phyloP scores from a whole-genome alignment of 306 rosid genomes.

The Acacia confusa region DNA sequence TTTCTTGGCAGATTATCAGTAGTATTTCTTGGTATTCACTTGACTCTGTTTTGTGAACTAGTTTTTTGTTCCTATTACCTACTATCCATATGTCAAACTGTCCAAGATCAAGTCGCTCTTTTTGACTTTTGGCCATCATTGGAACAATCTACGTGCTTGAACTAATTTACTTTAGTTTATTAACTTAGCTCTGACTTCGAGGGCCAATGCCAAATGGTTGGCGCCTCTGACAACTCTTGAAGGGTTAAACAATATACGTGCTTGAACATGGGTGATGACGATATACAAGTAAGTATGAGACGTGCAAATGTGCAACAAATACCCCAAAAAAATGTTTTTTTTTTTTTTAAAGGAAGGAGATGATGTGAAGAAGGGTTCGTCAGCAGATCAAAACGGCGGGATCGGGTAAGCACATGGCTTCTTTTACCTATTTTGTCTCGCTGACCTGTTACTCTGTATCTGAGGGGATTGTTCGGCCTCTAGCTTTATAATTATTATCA shows the following conservation, averaged over 20 bases:
- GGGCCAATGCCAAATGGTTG: neutral
- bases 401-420: conserved; percentile 30
- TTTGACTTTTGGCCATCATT: neutral
- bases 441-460: conserved; percentile 6
- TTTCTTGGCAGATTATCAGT: neutral
- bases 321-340: neutral
- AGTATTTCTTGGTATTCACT: neutral
- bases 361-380: neutral
- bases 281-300: neutral
- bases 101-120: neutral
- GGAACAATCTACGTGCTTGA: neutral
- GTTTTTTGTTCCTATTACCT: neutral
- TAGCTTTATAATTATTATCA: neutral
- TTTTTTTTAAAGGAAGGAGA: neutral
- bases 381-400: conserved; percentile 27
- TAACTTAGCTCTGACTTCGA: neutral
- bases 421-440: conserved; percentile 13
- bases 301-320: neutral
- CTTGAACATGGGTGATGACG: neutral
- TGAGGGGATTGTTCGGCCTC: neutral
- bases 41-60: neutral
- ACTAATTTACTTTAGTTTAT: neutral
- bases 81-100: neutral
- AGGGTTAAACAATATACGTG: no score
- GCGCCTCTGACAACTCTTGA: neutral